Evolutionary conservation across 2,329 filamentous ascomycete species (phyloP), one percentile per base, ranked within the genome.

Genomic region (Ophiostoma novo-ulmi): DNA sequence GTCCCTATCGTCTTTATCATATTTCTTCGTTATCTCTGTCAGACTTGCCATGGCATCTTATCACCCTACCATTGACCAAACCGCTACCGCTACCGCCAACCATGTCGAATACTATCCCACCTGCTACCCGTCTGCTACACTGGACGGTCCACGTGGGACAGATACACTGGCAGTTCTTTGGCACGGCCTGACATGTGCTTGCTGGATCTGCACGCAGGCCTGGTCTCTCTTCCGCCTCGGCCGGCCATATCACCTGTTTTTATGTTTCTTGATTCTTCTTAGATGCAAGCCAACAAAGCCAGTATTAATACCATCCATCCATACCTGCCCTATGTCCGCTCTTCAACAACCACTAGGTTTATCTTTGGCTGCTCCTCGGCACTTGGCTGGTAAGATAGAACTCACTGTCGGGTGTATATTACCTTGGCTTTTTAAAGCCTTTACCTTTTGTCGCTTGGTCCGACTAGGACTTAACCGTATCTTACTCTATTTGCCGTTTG

Each of bases 141-240:
- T 58, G 52, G 44, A 31, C 22, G n/a, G 52, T 58, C 52, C 52
- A 58, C 52, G 52, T 58, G 52, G 52, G 52, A 58, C 22, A 17
- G 39, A 3, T 44, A 58, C 44, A 20, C 44, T 48, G 44, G 44
- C 44, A n/a, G 13, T 48, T 39, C n/a, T 26, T 22, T 58, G 52
- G 52, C 48, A 58, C 52, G 11, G n/a, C 52, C 52, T 58, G 52
- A 58, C 52, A 58, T 58, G 52, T 58, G 52, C 52, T 22, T 26
- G 52, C 52, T 58, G 52, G 52, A 26, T 58, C 52, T 22, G 52
- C 52, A 26, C 44, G 13, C 44, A 20, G 44, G 44, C 44, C 44
- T 17, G 44, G 11, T 48, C 17, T 48, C 44, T 48, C 44, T 48
- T 10, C 10, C 39, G 39, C 39, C 39, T 44, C 39, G 39, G 39